Evolutionary conservation across 768 basidiomycete genomes (phyloP).

Genomic region (Cystofilobasidium bisporidii): DNA sequence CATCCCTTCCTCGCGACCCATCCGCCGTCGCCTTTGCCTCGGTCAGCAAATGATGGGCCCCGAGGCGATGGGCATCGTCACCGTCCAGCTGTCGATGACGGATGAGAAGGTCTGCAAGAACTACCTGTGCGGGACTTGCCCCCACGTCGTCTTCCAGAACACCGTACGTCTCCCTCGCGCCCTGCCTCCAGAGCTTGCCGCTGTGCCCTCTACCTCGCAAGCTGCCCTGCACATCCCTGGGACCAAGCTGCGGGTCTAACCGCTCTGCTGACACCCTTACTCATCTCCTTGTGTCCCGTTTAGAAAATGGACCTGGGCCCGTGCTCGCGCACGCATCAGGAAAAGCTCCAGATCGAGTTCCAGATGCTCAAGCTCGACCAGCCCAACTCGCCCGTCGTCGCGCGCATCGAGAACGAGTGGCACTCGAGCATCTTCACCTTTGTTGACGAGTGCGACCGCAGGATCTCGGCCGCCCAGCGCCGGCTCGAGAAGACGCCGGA

Average conservation of each 20-base stretch:
- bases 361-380: conserved; percentile 42
- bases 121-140: conserved; percentile 96
- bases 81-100: conserved; percentile 77
- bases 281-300: not conserved
- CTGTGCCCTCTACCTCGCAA: not conserved
- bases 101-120: conserved; percentile 98
- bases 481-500: conserved; percentile 98
- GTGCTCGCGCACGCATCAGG: conserved; percentile 92
- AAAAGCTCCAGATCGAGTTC: conserved; percentile 84
- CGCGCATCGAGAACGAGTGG: conserved; percentile 86
- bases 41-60: conserved; percentile 99
- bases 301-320: conserved; percentile 99
- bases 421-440: conserved; percentile 90
- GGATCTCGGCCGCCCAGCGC: conserved; percentile 86
- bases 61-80: conserved; percentile 94
- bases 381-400: conserved; percentile 70
- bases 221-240: not conserved
- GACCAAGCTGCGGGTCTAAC: too few species aligned
- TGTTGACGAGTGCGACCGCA: conserved; percentile 95
- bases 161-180: conserved; percentile 55
- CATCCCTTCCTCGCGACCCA: not conserved
- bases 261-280: not conserved
- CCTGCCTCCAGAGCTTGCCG: too few species aligned
- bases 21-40: too few species aligned
- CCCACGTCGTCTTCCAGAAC: conserved; percentile 93